Base-by-base conservation (phyloP, 352 stramenopile genomes). In the Globisporangium paddicum region DNA sequence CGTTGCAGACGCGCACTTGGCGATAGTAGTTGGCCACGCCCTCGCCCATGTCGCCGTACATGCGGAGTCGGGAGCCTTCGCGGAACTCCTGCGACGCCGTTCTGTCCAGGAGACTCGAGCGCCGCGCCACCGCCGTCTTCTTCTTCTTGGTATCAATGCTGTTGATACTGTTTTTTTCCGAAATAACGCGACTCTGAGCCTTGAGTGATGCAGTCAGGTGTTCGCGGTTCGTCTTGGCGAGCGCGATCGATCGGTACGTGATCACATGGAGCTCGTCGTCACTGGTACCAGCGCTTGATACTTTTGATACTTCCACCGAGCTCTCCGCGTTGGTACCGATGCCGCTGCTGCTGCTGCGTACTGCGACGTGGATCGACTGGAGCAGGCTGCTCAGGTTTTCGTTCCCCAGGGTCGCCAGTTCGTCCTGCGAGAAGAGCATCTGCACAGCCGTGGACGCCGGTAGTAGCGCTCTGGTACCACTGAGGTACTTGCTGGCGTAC, bases 1-100 rank as follows among this genome's bases (percentile, higher is more conserved):
- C 71, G 16, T 32, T 30, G 55, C 91, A 97, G 10, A 98, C 90
- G 16, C 80, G 71, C 26, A 96, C 81, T 45, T 93, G 77, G 23
- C 83, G 76, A 55, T 96, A 96, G 49, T 87, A 88, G 47, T 87
- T 93, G 8, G 82, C 75, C 2, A 85, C 64, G 21, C 73, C 67
- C 13, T 87, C 79, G 9, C 57, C 51, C 51, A 87, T 63, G 37
- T 85, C 75, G 16, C 75, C 76, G 32, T 76, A 86, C 25, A 86
- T 60, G 2, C 77, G 75, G 6, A 72, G 60, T 8, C 79, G 69
- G 1, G 75, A 87, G 34, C 66, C 71, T 46, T 82, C 68, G 5
- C 77, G 79, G 46, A 86, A 65, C 26, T 83, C 66, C 50, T 82
- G 74, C 19, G 80, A 67, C 30, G 81, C 58, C 16, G 82, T 90